phyloP scores from a whole-genome alignment of 2,329 filamentous ascomycete species.

The Epichloe festucae region DNA sequence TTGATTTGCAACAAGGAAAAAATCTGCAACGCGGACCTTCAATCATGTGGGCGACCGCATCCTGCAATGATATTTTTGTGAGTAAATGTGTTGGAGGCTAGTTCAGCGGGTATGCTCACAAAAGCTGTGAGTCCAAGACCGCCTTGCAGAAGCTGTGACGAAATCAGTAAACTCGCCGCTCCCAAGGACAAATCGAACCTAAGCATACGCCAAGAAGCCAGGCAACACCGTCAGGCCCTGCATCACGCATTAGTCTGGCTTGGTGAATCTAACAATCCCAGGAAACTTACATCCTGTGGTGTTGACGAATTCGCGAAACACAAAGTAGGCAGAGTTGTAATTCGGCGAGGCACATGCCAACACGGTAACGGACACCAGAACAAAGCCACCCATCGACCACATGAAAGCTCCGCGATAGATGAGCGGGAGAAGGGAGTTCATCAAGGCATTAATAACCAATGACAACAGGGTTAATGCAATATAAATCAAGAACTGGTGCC shows the following conservation, averaged over 20 bases:
- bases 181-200: neutral
- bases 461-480: conserved; percentile 16
- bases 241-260: neutral
- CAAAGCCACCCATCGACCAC: conserved; percentile 57
- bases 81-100: neutral
- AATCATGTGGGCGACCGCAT: conserved; percentile 24
- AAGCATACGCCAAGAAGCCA: conserved; percentile 18
- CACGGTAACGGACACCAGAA: conserved; percentile 54
- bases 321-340: conserved; percentile 28
- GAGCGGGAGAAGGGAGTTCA: conserved; percentile 18
- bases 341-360: conserved; percentile 51
- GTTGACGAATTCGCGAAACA: conserved; percentile 20
- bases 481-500: conserved; percentile 55
- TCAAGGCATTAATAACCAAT: conserved; percentile 18
- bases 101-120: too few relatives aligned
- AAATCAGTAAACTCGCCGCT: too few relatives aligned
- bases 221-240: conserved; percentile 19
- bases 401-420: conserved; percentile 51
- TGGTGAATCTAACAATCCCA: neutral
- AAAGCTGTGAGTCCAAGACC: conserved; percentile 18
- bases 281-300: conserved; percentile 15
- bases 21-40: conserved; percentile 9
- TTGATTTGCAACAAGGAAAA: neutral
- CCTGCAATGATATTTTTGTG: conserved; percentile 6
- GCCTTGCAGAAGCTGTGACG: conserved; percentile 16